These are phyloP conservation scores for Dittrichia graveolens DNA, from an alignment of 129 eudicot species.

Conservation along the genomic window DNA sequence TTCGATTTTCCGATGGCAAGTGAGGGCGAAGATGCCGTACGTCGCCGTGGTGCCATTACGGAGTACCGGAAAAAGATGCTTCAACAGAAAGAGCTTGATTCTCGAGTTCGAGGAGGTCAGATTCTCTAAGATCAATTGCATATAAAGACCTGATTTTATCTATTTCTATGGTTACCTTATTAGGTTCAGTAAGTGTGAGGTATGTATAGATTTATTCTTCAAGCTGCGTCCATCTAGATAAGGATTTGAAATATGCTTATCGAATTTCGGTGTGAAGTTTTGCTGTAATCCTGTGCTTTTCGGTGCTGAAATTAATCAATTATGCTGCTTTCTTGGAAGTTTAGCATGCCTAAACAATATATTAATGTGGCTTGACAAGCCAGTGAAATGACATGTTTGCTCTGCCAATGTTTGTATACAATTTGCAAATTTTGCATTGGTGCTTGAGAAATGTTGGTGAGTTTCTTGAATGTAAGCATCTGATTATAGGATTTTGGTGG, in stretches of 20 bases:
- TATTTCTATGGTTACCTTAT: not conserved
- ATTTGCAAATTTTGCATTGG: not conserved
- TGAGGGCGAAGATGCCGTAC: conserved; percentile 79
- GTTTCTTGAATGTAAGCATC: conserved; percentile 24
- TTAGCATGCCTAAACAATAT: not conserved
- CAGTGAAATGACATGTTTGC: not conserved
- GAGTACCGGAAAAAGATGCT: conserved; percentile 84
- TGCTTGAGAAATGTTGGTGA: not conserved
- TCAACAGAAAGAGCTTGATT: conserved; percentile 81
- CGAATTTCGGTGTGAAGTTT: not conserved
- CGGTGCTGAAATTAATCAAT: not conserved
- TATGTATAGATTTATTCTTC: not conserved
- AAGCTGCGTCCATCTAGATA: not conserved
- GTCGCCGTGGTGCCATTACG: conserved; percentile 58
- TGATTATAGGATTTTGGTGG: conserved; percentile 16
- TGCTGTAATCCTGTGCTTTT: not conserved
- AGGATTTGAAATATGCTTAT: conserved; percentile 1
- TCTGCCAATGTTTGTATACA: not conserved
- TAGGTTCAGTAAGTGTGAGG: not conserved
- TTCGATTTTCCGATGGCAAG: conserved; percentile 41
- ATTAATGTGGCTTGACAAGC: not conserved
- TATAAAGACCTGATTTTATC: conserved; percentile 32
- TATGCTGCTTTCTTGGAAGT: not conserved
- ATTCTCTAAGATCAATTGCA: conserved; percentile 7
- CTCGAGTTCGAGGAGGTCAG: conserved; percentile 73